phyloP scores from a whole-genome alignment of 1,139 yeast species.

The Candida sanyaensis region DNA sequence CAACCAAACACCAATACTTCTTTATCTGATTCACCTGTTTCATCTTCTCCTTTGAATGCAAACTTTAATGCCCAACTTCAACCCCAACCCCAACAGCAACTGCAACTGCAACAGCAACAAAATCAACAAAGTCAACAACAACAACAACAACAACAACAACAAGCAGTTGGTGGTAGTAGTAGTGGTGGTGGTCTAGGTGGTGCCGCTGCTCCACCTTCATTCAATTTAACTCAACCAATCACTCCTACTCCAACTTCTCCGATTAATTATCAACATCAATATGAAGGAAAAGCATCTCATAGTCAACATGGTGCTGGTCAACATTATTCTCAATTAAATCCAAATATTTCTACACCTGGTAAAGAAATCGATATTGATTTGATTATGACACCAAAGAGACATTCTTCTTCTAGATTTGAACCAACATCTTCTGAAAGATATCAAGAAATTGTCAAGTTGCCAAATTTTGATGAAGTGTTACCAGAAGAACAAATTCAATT shows the following conservation, averaged over 20 bases:
- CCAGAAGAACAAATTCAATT: constrained; percentile 82
- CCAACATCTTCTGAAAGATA: constrained; percentile 65
- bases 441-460: constrained; percentile 75
- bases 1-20: constrained; percentile 9
- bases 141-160: background rate
- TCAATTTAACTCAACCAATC: constrained; percentile 22
- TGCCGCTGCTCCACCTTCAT: constrained; percentile 13
- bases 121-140: background rate
- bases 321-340: constrained; percentile 37
- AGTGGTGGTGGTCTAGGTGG: background rate
- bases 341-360: constrained; percentile 47
- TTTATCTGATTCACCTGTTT: constrained; percentile 2
- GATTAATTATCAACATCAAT: constrained; percentile 5
- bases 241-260: constrained; percentile 40
- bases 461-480: constrained; percentile 86
- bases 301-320: constrained; percentile 28
- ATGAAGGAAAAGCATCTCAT: constrained; percentile 22
- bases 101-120: too few species aligned
- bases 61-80: constrained; percentile 6
- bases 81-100: constrained; percentile 12
- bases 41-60: constrained; percentile 1
- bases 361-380: constrained; percentile 50
- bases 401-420: constrained; percentile 91
- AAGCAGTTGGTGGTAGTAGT: constrained; percentile 9
- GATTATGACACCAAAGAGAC: constrained; percentile 78